These are phyloP conservation scores for Penicillium sp. DNA, from an alignment of 2,329 filamentous ascomycete species.

Conservation along the genomic window DNA sequence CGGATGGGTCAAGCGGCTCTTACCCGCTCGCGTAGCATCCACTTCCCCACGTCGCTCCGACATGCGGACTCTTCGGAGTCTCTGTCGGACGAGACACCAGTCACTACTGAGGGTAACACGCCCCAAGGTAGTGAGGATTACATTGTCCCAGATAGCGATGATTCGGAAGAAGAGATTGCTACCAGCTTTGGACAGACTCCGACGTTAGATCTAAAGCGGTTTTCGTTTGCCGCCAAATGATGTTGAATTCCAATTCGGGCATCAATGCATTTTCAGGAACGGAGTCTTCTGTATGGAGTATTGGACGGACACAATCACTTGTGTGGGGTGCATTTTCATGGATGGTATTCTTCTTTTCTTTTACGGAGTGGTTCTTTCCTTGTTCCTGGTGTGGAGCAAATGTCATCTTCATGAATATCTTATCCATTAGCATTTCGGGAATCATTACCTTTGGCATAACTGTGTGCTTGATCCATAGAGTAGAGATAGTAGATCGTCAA, in stretches of 20 bases:
- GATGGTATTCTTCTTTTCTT: constrained; percentile 3
- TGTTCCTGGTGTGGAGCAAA: constrained; percentile 9
- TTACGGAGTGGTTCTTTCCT: constrained; percentile 3
- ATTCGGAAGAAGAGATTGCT: constrained; percentile 33
- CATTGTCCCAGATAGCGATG: constrained; percentile 53
- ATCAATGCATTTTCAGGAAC: constrained; percentile 13
- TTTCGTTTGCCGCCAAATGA: constrained; percentile 35
- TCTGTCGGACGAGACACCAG: constrained; percentile 2
- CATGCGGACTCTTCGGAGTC: constrained; percentile 7
- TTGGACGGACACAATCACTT: constrained; percentile 2
- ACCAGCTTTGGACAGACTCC: constrained; percentile 13
- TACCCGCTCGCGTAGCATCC: constrained; percentile 39
- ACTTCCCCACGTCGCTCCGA: constrained; percentile 21
- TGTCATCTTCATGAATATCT: neutral
- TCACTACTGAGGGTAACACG: constrained; percentile 12
- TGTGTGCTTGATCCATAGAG: neutral
- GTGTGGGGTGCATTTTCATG: constrained; percentile 10
- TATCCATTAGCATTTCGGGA: neutral
- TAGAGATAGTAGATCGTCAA: neutral
- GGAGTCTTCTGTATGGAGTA: constrained; percentile 13
- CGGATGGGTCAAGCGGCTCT: constrained; percentile 42
- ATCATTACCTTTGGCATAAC: neutral
- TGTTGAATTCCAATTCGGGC: neutral
- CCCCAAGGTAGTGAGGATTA: constrained; percentile 52
- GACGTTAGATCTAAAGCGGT: constrained; percentile 37